Evolutionary conservation across 2,329 filamentous ascomycete species (phyloP).

Genomic region (Fusarium citri): DNA sequence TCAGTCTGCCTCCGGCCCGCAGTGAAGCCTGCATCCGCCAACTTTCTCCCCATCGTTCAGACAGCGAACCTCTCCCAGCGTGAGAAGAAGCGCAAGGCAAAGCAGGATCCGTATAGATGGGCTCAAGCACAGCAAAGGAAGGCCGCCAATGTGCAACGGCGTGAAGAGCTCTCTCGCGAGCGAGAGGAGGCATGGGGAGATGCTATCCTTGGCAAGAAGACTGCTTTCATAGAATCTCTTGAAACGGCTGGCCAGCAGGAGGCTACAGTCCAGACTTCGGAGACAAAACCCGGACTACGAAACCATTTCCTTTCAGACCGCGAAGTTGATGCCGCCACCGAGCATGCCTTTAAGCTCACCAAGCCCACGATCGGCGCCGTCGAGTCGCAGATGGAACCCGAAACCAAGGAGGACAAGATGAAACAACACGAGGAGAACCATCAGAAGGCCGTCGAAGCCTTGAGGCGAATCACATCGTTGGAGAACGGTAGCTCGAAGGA

Average conservation of each 20-base stretch:
- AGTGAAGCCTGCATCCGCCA: constrained; percentile 58
- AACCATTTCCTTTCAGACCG: constrained; percentile 80
- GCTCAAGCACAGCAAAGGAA: constrained; percentile 86
- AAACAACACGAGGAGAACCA: constrained; percentile 67
- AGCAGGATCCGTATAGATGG: constrained; percentile 84
- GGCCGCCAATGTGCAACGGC: constrained; percentile 82
- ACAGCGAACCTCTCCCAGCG: constrained; percentile 72
- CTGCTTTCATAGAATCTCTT: constrained; percentile 86
- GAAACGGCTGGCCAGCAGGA: constrained; percentile 71
- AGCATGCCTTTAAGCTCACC: constrained; percentile 75
- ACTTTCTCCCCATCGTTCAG: constrained; percentile 70
- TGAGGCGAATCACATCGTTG: constrained; percentile 82
- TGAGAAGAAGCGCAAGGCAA: constrained; percentile 73
- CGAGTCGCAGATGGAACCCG: constrained; percentile 56
- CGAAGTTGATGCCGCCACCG: constrained; percentile 75
- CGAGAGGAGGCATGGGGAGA: constrained; percentile 77
- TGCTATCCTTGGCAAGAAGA: constrained; percentile 81
- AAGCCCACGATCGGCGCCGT: constrained; percentile 62
- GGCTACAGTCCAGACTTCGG: constrained; percentile 49
- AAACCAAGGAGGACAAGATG: constrained; percentile 50
- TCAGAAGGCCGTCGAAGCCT: constrained; percentile 76
- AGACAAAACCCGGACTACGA: constrained; percentile 60
- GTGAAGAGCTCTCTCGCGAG: constrained; percentile 73
- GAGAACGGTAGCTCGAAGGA: constrained; percentile 83
- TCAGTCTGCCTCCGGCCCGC: constrained; percentile 71